These are phyloP conservation scores for Anisodus tanguticus DNA, from an alignment of 257 asterid genomes.

Conservation along the genomic window DNA sequence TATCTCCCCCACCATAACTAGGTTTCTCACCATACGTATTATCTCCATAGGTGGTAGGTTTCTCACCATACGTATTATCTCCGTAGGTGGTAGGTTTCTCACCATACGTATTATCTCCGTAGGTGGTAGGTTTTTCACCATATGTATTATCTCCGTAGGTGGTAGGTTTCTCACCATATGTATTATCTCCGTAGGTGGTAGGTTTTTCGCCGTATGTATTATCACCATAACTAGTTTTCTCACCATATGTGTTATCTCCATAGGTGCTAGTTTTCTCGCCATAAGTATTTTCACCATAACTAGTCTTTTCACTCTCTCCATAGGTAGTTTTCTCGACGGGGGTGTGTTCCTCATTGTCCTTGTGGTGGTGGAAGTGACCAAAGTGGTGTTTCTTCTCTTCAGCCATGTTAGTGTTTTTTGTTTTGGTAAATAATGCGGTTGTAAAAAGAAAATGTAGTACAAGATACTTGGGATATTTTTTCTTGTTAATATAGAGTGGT, in stretches of 20 bases:
- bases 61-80: not conserved
- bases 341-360: conserved; percentile 46
- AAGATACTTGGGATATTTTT: not conserved
- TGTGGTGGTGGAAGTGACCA: conserved; percentile 57
- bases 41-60: not conserved
- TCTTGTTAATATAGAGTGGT: not conserved
- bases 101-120: not conserved
- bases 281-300: not conserved
- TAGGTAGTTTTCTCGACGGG: not conserved
- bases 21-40: not conserved
- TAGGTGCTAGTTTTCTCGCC: conserved; percentile 28
- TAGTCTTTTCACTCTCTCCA: not conserved
- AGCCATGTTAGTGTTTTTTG: conserved; percentile 40
- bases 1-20: not conserved
- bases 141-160: not conserved
- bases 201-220: not conserved
- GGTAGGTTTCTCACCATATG: not conserved
- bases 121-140: not conserved
- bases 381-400: conserved; percentile 55
- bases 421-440: not conserved
- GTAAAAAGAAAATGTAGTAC: not conserved
- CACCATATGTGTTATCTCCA: not conserved
- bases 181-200: not conserved
- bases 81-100: not conserved
- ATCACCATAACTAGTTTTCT: not conserved